Percentiles rank a stretch among this genome's conserved stretches.
Conservation (phyloP, 768 basidiomycete species). For the Suillus fuscotomentosus region DNA sequence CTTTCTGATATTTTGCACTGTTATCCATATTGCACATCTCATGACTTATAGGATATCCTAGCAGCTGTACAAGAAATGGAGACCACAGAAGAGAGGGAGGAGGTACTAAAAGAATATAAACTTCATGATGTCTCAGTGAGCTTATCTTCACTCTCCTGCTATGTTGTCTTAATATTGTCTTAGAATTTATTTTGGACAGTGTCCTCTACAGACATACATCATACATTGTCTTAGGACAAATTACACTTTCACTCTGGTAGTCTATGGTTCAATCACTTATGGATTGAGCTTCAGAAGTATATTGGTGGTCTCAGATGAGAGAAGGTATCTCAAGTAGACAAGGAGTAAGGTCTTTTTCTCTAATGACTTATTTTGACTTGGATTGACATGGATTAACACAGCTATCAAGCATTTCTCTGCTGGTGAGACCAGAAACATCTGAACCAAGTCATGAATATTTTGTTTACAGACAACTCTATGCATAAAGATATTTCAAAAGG, state of each 20-base stretch:
- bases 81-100: neutral
- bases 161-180: neutral
- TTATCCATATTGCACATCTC: neutral
- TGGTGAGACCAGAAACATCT: neutral
- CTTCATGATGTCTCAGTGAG: neutral
- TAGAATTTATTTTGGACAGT: conserved; percentile 36
- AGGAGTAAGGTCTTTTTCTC: conserved; percentile 14
- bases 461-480: neutral
- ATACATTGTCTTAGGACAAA: conserved; percentile 36
- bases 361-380: neutral
- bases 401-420: neutral
- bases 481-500: neutral
- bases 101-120: neutral
- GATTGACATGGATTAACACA: neutral
- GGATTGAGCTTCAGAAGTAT: conserved; percentile 17
- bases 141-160: neutral
- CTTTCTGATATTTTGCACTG: neutral
- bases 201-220: conserved; percentile 31
- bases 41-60: neutral
- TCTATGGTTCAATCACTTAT: neutral
- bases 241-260: conserved; percentile 33
- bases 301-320: conserved; percentile 13
- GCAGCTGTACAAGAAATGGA: neutral
- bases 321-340: neutral
- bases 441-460: neutral